phyloP scores from a whole-genome alignment of 495 filamentous ascomycete genomes.

The Cercophora scortea region DNA sequence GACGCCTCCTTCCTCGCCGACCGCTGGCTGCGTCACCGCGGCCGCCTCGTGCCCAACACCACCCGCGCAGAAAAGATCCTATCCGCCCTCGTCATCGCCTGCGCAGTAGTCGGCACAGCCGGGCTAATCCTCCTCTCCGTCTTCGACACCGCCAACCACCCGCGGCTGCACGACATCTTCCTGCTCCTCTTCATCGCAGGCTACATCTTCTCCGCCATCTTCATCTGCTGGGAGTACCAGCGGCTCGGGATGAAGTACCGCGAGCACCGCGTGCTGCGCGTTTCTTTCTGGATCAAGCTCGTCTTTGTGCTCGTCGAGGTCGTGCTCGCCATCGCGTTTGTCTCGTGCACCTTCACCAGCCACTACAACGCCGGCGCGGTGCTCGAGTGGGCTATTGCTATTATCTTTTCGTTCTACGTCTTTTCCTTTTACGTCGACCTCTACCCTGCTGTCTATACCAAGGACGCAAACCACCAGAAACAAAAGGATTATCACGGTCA shows the following conservation, averaged over 20 bases:
- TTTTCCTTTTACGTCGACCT: slow-evolving; percentile 86
- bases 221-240: slow-evolving; percentile 83
- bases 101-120: slow-evolving; percentile 65
- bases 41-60: slow-evolving; percentile 64
- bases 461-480: slow-evolving; percentile 11
- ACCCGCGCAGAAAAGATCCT: slow-evolving; percentile 60
- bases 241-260: slow-evolving; percentile 71
- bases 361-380: slow-evolving; percentile 50
- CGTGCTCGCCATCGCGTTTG: slow-evolving; percentile 61
- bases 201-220: slow-evolving; percentile 73
- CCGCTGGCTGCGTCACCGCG: slow-evolving; percentile 72
- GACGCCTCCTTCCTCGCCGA: slow-evolving; percentile 76
- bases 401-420: slow-evolving; percentile 86
- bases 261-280: slow-evolving; percentile 60
- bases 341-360: slow-evolving; percentile 28
- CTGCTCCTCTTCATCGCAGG: slow-evolving; percentile 76
- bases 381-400: slow-evolving; percentile 71
- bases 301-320: slow-evolving; percentile 74
- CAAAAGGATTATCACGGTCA: neutral
- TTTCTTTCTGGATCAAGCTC: slow-evolving; percentile 77
- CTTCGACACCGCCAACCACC: slow-evolving; percentile 71
- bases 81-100: slow-evolving; percentile 58
- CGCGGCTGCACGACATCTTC: slow-evolving; percentile 64
- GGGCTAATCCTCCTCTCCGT: slow-evolving; percentile 76
- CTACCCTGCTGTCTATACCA: slow-evolving; percentile 66